Percentiles rank a stretch among this genome's conserved stretches.
phyloP scores from a whole-genome alignment of 1,284 basidiomycete species.

The Mycosarcoma maydis region DNA sequence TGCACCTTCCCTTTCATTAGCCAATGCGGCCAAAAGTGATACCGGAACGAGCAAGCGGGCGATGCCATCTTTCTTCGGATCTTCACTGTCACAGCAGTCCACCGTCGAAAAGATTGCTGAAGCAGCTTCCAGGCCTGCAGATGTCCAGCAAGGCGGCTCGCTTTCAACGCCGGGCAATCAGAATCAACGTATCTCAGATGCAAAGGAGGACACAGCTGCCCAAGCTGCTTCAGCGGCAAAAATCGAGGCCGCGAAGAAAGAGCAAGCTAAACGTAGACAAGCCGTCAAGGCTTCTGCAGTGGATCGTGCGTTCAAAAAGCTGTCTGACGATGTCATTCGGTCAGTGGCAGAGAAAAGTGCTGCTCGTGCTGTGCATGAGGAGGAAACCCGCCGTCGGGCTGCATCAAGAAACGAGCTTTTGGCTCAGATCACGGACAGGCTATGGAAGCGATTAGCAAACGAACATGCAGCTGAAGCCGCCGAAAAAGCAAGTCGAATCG shows the following conservation, averaged over 20 bases:
- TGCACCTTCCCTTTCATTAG: slow-evolving; percentile 20
- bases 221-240: slow-evolving; percentile 21
- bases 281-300: slow-evolving; percentile 11
- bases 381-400: slow-evolving; percentile 17
- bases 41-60: slow-evolving; percentile 3
- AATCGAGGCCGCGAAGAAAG: slow-evolving; percentile 17
- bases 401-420: slow-evolving; percentile 23
- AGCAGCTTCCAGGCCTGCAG: background rate
- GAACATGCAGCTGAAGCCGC: slow-evolving; percentile 12
- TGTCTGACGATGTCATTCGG: slow-evolving; percentile 13
- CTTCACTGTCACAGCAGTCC: slow-evolving; percentile 9
- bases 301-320: slow-evolving; percentile 19
- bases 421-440: slow-evolving; percentile 8
- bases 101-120: background rate
- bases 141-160: background rate
- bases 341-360: slow-evolving; percentile 14
- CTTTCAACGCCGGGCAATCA: background rate
- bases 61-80: slow-evolving; percentile 27
- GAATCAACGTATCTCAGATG: slow-evolving; percentile 20
- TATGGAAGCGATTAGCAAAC: slow-evolving; percentile 20
- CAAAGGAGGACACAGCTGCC: slow-evolving; percentile 8
- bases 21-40: background rate
- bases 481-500: slow-evolving; percentile 8
- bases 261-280: slow-evolving; percentile 14
- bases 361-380: slow-evolving; percentile 13